These are phyloP conservation scores for Trichophyton verrucosum DNA, from an alignment of 2,329 filamentous ascomycete genomes.

Conservation along the genomic window DNA sequence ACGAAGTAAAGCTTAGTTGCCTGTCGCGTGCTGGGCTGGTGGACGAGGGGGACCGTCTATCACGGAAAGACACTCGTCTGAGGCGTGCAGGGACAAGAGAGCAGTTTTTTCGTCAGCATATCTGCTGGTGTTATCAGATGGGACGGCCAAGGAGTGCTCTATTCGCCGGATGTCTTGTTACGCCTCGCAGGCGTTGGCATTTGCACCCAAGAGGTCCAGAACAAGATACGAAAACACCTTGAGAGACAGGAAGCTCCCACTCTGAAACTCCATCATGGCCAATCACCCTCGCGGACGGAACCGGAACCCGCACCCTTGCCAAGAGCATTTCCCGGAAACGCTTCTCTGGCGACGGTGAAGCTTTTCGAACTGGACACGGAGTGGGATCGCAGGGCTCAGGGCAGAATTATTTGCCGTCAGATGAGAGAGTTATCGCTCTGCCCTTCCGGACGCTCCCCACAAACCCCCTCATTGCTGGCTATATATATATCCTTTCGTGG, in stretches of 20 bases:
- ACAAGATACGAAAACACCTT: background rate
- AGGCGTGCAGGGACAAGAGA: too few relatives aligned
- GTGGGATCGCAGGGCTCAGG: background rate
- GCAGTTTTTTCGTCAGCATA: background rate
- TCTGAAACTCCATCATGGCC: background rate
- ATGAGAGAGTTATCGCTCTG: background rate
- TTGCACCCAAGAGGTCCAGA: background rate
- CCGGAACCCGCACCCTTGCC: constrained; percentile 1
- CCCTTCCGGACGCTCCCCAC: too few relatives aligned
- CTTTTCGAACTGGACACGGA: background rate
- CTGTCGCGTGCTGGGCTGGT: background rate
- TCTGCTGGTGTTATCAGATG: background rate
- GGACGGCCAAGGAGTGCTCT: background rate
- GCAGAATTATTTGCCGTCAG: background rate
- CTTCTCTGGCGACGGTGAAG: background rate
- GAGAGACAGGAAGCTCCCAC: background rate
- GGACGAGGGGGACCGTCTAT: background rate
- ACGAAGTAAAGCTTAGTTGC: background rate
- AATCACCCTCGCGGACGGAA: background rate
- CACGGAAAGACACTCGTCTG: background rate
- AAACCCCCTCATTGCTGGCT: background rate
- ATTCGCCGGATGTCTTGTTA: too few relatives aligned
- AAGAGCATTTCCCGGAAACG: background rate
- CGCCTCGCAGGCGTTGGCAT: too few relatives aligned
- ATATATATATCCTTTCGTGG: background rate